Base-by-base conservation (phyloP, 352 stramenopile genomes). In the Phytophthora citrophthora region DNA sequence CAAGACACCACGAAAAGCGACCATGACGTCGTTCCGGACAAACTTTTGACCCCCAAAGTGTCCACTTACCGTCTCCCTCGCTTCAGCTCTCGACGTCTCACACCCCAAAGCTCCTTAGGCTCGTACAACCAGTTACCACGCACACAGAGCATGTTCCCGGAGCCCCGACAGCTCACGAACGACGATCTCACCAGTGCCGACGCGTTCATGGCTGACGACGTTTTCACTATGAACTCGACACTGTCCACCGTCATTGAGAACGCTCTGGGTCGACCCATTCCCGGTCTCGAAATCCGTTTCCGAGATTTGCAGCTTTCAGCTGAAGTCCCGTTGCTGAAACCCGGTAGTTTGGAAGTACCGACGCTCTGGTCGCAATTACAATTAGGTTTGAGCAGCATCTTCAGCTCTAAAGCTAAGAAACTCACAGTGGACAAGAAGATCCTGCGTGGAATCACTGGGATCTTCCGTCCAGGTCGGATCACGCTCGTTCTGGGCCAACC, bases 221-320 rank as follows among this genome's bases (percentile, higher is more conserved):
- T 86, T 18, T 72, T 87, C 51, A 74, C 71, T 29, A 87, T 90
- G 79, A 77, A 88, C 61, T 40, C 72, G 23, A 81, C 65, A 23
- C 64, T 91, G 32, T 79, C 78, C 0, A 50, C 64, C 1, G 78
- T 80, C 2, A 68, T 86, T 15, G 76, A 86, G 46, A 79, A 80
- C 6, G 68, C 78, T 0, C 40, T 79, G 5, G 81, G 81, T 9
- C 44, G 70, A 4, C 72, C 79, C 2, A 77, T 90, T 16, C 72
- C 78, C 12, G 76, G 72, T 13, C 68, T 88, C 46, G 77, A 86
- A 45, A 70, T 88, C n/a, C 78, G 77, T 23, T 90, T 90, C 58
- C 71, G 66, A 11, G 58, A 86, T 57, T 52, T 90, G 24, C 61
- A 74, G 39, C 61, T 88, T 60, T 70, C 66, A 5, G 77, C 77